phyloP scores from a whole-genome alignment of 208 protist species.

The Naegleria lovaniensis region DNA sequence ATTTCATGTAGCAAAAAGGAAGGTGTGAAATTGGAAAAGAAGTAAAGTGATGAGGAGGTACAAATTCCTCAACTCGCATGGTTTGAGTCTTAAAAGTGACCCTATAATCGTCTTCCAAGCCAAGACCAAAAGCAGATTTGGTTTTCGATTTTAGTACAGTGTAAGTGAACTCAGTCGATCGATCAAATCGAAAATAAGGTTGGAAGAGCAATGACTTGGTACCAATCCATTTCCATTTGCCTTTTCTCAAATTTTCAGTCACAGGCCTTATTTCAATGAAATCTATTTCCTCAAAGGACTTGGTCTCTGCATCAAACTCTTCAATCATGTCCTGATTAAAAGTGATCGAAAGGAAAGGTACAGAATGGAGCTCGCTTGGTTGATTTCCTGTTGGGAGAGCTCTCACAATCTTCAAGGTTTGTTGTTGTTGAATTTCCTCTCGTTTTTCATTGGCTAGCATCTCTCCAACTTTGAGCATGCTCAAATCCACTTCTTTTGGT shows the following conservation, averaged over 20 bases:
- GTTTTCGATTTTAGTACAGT: background rate
- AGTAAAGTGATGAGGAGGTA: background rate
- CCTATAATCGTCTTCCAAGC: background rate
- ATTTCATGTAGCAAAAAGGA: background rate
- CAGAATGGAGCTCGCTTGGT: background rate
- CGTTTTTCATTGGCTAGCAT: background rate
- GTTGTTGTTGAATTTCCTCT: background rate
- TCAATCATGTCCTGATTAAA: conserved; percentile 11
- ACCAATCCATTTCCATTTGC: background rate
- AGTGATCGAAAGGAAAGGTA: background rate
- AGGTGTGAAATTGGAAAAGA: background rate
- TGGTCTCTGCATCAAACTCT: background rate
- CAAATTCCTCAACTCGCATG: background rate
- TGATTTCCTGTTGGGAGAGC: background rate
- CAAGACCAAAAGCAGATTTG: background rate
- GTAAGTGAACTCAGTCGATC: background rate
- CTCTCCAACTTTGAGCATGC: background rate
- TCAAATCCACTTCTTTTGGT: background rate
- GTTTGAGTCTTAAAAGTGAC: background rate
- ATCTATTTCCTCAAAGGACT: background rate
- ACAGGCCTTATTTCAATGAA: background rate
- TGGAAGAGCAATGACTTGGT: background rate
- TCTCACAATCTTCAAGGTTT: background rate
- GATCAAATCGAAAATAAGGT: background rate
- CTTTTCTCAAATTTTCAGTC: background rate